A percentile compares a stretch with the other conserved stretches of the same genome.
phyloP scores from a whole-genome alignment of 495 filamentous ascomycete genomes.

The Clohesyomyces aquaticus region DNA sequence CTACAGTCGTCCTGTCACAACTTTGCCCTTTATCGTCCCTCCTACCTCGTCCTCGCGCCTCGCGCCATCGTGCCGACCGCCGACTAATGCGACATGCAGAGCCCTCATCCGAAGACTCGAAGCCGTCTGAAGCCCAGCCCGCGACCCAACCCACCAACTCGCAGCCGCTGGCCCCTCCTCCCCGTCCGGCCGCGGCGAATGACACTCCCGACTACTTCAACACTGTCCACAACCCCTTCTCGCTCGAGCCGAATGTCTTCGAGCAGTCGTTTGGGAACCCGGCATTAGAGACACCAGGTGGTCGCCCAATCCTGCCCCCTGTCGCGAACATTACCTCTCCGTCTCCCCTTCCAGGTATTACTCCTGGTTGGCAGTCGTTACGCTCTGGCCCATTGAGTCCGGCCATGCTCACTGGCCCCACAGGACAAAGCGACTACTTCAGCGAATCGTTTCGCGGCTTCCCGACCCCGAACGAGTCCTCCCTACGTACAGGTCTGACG shows the following conservation, averaged over 20 bases:
- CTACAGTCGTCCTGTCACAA: no score
- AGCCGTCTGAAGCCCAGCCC: constrained; percentile 5
- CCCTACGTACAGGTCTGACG: constrained; percentile 86
- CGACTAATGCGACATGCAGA: background rate
- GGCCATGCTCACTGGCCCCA: constrained; percentile 92
- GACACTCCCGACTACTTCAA: constrained; percentile 39
- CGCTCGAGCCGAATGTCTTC: constrained; percentile 92
- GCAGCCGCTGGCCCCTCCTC: constrained; percentile 28
- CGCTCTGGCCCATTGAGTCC: constrained; percentile 93
- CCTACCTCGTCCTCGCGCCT: no score
- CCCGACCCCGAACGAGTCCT: constrained; percentile 97
- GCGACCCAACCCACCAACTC: background rate
- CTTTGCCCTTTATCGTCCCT: no score
- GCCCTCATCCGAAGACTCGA: background rate
- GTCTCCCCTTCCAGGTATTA: constrained; percentile 70
- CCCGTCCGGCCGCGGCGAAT: constrained; percentile 17
- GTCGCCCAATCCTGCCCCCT: constrained; percentile 85
- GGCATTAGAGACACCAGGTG: constrained; percentile 74
- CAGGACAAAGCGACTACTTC: constrained; percentile 74
- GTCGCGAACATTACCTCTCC: constrained; percentile 92
- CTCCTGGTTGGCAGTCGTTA: constrained; percentile 81
- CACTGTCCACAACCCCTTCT: constrained; percentile 51
- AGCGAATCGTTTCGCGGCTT: constrained; percentile 76
- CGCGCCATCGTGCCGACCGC: background rate
- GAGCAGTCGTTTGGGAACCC: constrained; percentile 83